Conservation (phyloP, 2,329 filamentous ascomycete genomes). For the Beauveria sp. region DNA sequence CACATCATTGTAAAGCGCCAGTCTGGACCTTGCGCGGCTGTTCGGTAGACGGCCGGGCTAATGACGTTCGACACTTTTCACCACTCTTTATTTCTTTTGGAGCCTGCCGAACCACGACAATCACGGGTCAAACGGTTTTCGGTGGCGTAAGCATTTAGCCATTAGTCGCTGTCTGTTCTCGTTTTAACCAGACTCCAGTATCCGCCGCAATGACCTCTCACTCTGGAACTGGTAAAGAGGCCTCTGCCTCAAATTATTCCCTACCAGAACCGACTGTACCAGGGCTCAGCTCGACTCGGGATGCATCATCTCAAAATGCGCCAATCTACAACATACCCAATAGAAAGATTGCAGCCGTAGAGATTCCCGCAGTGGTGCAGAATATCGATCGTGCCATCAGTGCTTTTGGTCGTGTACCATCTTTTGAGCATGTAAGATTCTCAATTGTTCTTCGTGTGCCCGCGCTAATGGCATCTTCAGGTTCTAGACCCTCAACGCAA, state of each 20-base stretch:
- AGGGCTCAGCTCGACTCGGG: neutral
- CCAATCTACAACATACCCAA: constrained; percentile 29
- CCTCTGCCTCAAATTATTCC: neutral
- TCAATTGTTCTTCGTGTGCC: too few relatives aligned
- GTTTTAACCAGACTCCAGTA: neutral
- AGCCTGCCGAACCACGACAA: neutral
- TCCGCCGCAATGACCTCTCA: neutral
- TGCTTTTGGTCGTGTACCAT: constrained; percentile 33
- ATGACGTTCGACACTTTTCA: neutral
- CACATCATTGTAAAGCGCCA: neutral
- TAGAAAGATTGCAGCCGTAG: constrained; percentile 31
- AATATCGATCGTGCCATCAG: constrained; percentile 35
- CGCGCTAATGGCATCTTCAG: constrained; percentile 21
- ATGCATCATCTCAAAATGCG: constrained; percentile 15
- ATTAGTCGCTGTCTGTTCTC: too few relatives aligned
- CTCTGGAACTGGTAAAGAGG: neutral
- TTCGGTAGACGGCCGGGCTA: neutral
- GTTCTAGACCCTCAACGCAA: constrained; percentile 41
- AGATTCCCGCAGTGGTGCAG: constrained; percentile 36
- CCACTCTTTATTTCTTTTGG: neutral
- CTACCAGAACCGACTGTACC: neutral
- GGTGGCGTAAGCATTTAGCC: neutral
- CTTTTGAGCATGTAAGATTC: constrained; percentile 30
- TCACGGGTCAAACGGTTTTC: neutral
- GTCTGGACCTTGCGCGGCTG: too few relatives aligned